Evolutionary conservation across 257 asterid genomes (phyloP), one percentile per base, ranked within the genome.

Genomic region (Penstemon eatonii): DNA sequence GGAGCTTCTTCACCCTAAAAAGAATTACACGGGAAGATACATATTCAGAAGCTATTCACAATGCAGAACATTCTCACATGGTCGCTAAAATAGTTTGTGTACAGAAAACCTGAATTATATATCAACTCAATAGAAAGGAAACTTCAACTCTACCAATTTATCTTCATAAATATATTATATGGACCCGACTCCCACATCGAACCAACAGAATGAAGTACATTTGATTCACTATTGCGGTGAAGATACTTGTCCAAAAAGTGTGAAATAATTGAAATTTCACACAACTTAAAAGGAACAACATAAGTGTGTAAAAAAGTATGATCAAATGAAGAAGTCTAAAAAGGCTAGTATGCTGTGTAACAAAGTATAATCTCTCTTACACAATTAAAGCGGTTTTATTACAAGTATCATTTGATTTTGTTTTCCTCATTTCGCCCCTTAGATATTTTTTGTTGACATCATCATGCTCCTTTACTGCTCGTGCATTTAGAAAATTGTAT

Each of bases 1-100:
- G 81, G 56, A 61, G 74, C 86, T 40, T 88, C 96, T 50, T 88
- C 90, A 60, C 72, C 60, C 96, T 86, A 79, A 67, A 77, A 75
- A 15, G 52, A 44, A 66, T 69, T 40, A 72, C 50, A 46, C 65
- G 47, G 40, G 56, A 51, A 63, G 18, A 41, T 64, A 68, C 33
- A 10, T 33, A 65, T 38, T 64, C 49, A 70, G 66, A 71, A 41
- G 52, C 45, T 40, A 66, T 36, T 8, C 42, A 66, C 51, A 40
- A 49, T 37, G 44, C 47, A 42, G 33, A 68, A 44, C 50, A 62
- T n/a, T 68, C 19, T 5, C 45, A 59, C 12, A 54, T 8, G 52
- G 15, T 13, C 6, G 12, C 36, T 25, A 13, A 12, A 66, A 50
- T 15, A 25, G 33, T 1, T 1, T 1, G 54, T 49, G 54, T 49